phyloP scores from a whole-genome alignment of 148 eudicot species.

The Limonium bicolor region DNA sequence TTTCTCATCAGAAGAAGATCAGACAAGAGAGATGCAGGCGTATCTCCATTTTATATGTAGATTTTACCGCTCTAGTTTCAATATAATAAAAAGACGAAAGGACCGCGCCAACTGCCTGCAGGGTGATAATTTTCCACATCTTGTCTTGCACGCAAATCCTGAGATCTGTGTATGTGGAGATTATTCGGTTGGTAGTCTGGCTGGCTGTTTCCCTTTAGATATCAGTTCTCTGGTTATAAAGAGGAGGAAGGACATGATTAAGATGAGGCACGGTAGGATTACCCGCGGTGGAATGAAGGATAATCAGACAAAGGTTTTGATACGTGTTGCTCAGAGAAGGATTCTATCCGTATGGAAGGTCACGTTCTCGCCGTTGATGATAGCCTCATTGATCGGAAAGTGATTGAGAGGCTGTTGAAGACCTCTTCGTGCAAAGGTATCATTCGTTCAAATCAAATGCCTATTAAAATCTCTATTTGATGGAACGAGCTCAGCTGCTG shows the following conservation, averaged over 20 bases:
- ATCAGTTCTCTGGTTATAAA: too few species aligned
- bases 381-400: slow-evolving; percentile 41
- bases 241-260: slow-evolving; percentile 5
- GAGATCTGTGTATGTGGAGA: not conserved
- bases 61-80: too few species aligned
- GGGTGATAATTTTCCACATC: not conserved
- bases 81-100: not conserved
- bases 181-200: too few species aligned
- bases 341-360: not conserved
- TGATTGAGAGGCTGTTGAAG: slow-evolving; percentile 38
- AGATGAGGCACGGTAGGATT: slow-evolving; percentile 20
- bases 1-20: slow-evolving; percentile 6
- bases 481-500: not conserved
- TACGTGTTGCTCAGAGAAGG: not conserved
- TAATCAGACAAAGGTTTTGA: not conserved
- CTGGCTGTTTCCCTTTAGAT: too few species aligned
- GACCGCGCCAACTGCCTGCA: not conserved
- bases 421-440: slow-evolving; percentile 49
- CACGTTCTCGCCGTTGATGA: slow-evolving; percentile 64
- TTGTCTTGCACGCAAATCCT: too few species aligned
- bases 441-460: not conserved
- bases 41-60: too few species aligned
- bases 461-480: not conserved
- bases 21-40: slow-evolving; percentile 6
- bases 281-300: slow-evolving; percentile 14